phyloP scores from a whole-genome alignment of 202 grass and related monocot genomes.

The Miscanthus sacchariflorus region DNA sequence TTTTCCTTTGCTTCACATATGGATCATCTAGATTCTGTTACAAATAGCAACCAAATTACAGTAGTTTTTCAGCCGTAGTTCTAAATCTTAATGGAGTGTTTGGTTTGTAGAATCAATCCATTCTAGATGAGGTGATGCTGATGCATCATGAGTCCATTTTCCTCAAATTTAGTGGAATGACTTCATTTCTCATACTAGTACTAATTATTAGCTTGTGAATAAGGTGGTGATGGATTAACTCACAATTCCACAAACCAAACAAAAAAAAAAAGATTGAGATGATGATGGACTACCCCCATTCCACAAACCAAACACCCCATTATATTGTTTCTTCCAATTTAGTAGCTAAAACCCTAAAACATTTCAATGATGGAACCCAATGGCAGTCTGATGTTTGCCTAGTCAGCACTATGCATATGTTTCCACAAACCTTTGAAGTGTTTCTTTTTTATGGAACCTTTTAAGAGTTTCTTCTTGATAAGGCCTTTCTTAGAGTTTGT shows the following conservation, averaged over 20 bases:
- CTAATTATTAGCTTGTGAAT: no score
- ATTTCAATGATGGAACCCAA: not conserved
- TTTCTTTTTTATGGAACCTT: not conserved
- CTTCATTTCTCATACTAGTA: no score
- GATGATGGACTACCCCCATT: no score
- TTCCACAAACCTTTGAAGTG: not conserved
- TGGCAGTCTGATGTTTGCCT: not conserved
- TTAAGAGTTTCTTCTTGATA: not conserved
- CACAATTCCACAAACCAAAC: no score
- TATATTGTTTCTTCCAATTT: not conserved
- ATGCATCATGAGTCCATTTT: no score
- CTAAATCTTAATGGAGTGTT: not conserved
- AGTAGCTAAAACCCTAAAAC: not conserved
- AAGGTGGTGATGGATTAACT: no score
- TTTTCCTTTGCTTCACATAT: not conserved
- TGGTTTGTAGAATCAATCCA: no score
- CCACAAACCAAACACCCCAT: no score
- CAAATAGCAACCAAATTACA: not conserved
- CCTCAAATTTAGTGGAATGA: no score
- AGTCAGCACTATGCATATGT: not conserved
- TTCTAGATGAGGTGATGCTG: no score
- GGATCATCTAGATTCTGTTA: not conserved
- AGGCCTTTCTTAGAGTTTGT: not conserved
- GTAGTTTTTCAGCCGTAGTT: not conserved
- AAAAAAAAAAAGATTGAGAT: no score